These are phyloP conservation scores for Odontarrhena argentea DNA, from an alignment of 345 rosid species.

Conservation along the genomic window DNA sequence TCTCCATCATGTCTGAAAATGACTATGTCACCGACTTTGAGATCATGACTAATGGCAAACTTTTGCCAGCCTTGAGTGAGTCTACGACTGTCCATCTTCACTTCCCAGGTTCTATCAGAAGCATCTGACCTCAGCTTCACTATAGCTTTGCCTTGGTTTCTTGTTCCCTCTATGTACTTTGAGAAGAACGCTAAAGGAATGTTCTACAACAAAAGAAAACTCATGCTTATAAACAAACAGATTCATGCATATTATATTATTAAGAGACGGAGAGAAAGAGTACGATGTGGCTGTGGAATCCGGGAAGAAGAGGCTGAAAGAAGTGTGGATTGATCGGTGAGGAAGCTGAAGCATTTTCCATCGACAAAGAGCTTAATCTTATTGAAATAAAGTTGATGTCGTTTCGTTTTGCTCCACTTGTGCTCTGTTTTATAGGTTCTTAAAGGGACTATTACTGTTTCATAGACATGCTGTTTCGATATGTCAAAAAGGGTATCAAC, in stretches of 20 bases:
- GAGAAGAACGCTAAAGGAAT: conserved; percentile 20
- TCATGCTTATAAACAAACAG: neutral
- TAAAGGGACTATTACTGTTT: neutral
- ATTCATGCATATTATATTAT: neutral
- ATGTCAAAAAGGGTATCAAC: too few relatives aligned
- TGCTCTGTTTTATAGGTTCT: neutral
- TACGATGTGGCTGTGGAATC: conserved; percentile 17
- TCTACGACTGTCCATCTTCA: conserved; percentile 21
- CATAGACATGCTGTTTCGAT: neutral
- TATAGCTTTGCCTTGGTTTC: neutral
- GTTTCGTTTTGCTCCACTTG: neutral
- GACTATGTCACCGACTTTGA: conserved; percentile 27
- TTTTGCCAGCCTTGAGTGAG: conserved; percentile 37
- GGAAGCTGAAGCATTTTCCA: conserved; percentile 24
- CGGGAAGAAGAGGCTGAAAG: conserved; percentile 27
- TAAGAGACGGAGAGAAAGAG: neutral
- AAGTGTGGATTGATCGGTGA: conserved; percentile 6
- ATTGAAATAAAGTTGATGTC: neutral
- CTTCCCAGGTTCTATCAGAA: conserved; percentile 22
- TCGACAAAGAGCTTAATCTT: neutral
- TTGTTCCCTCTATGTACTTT: conserved; percentile 1
- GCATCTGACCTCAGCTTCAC: conserved; percentile 18
- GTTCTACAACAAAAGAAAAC: conserved; percentile 10
- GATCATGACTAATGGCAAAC: conserved; percentile 21
- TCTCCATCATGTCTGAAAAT: conserved; percentile 29